Evolutionary conservation across 345 rosid species (phyloP), one percentile per base, ranked within the genome.

Genomic region (Geranium rotundifolium): DNA sequence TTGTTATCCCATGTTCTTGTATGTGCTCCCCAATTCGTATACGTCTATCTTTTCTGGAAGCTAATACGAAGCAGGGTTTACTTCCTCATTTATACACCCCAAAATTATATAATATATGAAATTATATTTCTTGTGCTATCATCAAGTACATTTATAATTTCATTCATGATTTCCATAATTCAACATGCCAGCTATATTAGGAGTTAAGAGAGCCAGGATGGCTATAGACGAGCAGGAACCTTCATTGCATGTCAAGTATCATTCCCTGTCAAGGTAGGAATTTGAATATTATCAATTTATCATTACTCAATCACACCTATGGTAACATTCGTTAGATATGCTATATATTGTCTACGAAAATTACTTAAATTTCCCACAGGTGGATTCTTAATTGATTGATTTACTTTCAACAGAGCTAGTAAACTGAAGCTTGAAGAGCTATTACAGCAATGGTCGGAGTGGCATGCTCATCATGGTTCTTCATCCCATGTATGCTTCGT

Each of bases 381-480:
- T 63, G 29, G 62, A 39, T 29, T 57, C 60, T 66, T 46, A 31
- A 37, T 59, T 59, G 50, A 10, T 67, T 59, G 16, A 60, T 71
- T 41, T 58, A 55, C 55, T 19, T 71, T 63, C 69, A 65, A 54
- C 84, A 95, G 99, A 77, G 81, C 92, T 73, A 84, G 99, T 74
- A 88, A 81, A 78, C 81, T 69, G 71, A 95, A 85, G 81, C 87
- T 88, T 63, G 92, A 88, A 73, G 85, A 80, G 67, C 72, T 90
- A 63, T 75, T 95, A 73, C 88, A 76, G 72, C 75, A 90, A 67
- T 95, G 99, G 99, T 90, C 97, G 59, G 89, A 84, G 61, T 95
- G 99, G 97, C 95, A 90, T 69, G 81, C 84, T 56, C 82, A 81
- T 59, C 82, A 65, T 62, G 77, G 62, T 75, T 77, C 83, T 56